A percentile compares a stretch with the other conserved stretches of the same genome.
These are phyloP conservation scores for Mycena rebaudengoi DNA, from an alignment of 768 basidiomycete genomes.

Conservation along the genomic window DNA sequence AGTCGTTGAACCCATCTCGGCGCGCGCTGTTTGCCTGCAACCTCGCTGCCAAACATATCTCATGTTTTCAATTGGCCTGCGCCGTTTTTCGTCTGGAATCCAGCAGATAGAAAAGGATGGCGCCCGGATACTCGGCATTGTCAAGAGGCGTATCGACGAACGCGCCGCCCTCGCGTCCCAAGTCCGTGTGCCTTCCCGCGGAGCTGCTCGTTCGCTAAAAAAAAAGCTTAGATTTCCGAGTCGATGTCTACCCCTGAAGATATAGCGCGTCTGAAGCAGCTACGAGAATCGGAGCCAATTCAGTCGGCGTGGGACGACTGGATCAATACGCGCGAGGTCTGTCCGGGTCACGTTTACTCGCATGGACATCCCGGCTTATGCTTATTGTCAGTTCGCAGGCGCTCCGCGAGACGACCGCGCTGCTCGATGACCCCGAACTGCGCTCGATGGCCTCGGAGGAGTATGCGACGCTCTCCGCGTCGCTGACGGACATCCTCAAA, in stretches of 20 bases:
- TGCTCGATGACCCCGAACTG: conserved; percentile 83
- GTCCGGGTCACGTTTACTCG: conserved; percentile 26
- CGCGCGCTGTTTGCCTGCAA: background rate
- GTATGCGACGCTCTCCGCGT: conserved; percentile 52
- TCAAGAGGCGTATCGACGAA: conserved; percentile 62
- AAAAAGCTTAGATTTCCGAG: conserved; percentile 55
- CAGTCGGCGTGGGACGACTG: conserved; percentile 75
- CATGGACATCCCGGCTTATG: conserved; percentile 17
- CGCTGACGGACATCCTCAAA: conserved; percentile 44
- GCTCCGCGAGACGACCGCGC: conserved; percentile 64
- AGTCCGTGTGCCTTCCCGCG: conserved; percentile 38
- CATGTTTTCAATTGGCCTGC: conserved; percentile 21
- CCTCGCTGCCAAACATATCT: background rate
- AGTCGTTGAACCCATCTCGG: too few relatives aligned
- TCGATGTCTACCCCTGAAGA: conserved; percentile 63
- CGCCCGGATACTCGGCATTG: conserved; percentile 61
- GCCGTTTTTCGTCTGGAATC: conserved; percentile 23
- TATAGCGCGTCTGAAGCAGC: conserved; percentile 63
- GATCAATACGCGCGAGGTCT: conserved; percentile 63
- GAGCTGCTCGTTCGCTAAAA: background rate
- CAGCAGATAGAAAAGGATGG: conserved; percentile 51
- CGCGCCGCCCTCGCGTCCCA: conserved; percentile 54
- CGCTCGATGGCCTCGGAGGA: conserved; percentile 79
- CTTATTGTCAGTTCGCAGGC: conserved; percentile 57
- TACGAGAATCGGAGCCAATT: conserved; percentile 77